Evolutionary conservation across 495 filamentous ascomycete species (phyloP).

Genomic region (Penicillium parvum): DNA sequence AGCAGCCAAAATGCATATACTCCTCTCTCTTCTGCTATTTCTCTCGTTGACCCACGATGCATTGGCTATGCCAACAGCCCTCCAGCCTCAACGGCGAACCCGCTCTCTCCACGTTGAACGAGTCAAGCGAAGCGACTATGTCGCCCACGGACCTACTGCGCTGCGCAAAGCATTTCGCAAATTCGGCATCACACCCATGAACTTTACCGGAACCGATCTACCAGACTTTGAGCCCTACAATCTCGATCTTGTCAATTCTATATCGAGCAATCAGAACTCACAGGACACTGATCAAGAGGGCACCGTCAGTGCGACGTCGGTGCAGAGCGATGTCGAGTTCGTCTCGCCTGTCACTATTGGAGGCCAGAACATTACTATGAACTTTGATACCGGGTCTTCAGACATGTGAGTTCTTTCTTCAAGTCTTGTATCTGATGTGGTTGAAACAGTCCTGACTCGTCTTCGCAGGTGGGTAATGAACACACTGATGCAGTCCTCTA

Average conservation of each 20-base stretch:
- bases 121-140: slow-evolving; percentile 49
- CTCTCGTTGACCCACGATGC: slow-evolving; percentile 37
- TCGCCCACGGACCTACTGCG: slow-evolving; percentile 51
- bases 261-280: slow-evolving; percentile 9
- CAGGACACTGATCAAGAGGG: slow-evolving; percentile 40
- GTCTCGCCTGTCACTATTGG: slow-evolving; percentile 68
- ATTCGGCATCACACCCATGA: slow-evolving; percentile 45
- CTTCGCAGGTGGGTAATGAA: slow-evolving; percentile 68
- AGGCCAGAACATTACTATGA: slow-evolving; percentile 65
- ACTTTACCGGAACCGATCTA: slow-evolving; percentile 25
- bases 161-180: slow-evolving; percentile 61
- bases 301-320: slow-evolving; percentile 56
- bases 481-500: slow-evolving; percentile 47
- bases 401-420: slow-evolving; percentile 66
- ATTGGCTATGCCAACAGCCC: slow-evolving; percentile 29
- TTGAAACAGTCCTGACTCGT: neutral
- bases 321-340: slow-evolving; percentile 62
- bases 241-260: slow-evolving; percentile 14
- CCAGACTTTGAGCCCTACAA: slow-evolving; percentile 34
- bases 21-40: slow-evolving; percentile 25
- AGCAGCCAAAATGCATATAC: slow-evolving; percentile 27
- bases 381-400: slow-evolving; percentile 81
- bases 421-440: too few relatives aligned
- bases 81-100: slow-evolving; percentile 22
- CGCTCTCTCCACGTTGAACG: slow-evolving; percentile 58